These are phyloP conservation scores for Corymbia calophylla DNA, from an alignment of 441 rosid genomes.

Conservation along the genomic window DNA sequence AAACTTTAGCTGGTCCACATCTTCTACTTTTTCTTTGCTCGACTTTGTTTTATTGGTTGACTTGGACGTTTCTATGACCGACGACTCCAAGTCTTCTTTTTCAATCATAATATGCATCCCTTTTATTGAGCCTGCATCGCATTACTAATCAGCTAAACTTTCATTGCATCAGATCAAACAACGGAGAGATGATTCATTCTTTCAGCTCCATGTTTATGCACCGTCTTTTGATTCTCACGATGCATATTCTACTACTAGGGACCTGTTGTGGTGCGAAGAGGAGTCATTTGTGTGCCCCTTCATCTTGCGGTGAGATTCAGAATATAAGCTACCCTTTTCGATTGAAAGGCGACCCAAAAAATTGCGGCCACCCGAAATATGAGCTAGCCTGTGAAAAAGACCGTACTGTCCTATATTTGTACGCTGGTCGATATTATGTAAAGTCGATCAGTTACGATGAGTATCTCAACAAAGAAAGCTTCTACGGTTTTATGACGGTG, in stretches of 20 bases:
- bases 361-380: accelerated
- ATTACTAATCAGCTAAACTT: not conserved
- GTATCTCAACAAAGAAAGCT: accelerated
- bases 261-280: accelerated
- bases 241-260: accelerated
- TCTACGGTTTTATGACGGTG: accelerated
- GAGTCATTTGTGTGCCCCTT: not conserved
- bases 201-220: accelerated
- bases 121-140: not conserved
- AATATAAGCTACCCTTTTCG: not conserved
- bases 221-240: not conserved
- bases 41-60: not conserved
- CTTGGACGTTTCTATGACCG: not conserved
- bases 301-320: not conserved
- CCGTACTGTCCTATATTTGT: not conserved
- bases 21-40: not conserved
- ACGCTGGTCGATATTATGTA: not conserved
- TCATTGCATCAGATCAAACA: not conserved
- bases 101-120: not conserved
- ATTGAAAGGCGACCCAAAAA: not conserved
- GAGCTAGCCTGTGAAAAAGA: not conserved
- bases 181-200: not conserved
- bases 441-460: accelerated
- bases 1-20: not conserved
- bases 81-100: not conserved